phyloP scores from a whole-genome alignment of 495 filamentous ascomycete species.

The Pseudevernia furfuracea region DNA sequence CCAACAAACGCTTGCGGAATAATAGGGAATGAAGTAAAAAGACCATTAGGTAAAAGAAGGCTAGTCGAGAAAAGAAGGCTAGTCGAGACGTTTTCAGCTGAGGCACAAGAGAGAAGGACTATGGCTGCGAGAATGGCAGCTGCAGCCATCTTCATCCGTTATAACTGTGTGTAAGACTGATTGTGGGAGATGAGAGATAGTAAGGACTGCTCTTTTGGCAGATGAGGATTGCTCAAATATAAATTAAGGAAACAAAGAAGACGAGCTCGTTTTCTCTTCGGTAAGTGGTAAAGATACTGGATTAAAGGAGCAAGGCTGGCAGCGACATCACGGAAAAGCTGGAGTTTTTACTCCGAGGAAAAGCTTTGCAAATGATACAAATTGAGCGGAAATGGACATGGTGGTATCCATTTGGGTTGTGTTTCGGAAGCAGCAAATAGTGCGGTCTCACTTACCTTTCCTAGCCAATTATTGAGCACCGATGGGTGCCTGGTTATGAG shows the following conservation, averaged over 20 bases:
- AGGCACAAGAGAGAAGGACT: background rate
- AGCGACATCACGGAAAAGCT: background rate
- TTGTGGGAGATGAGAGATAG: background rate
- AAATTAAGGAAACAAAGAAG: background rate
- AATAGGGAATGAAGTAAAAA: background rate
- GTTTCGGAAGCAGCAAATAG: constrained; percentile 3
- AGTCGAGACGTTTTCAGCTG: background rate
- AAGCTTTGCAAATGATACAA: background rate
- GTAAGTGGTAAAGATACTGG: background rate
- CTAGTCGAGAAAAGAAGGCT: no score
- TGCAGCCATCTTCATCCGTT: background rate
- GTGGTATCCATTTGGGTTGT: background rate
- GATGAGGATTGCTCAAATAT: background rate
- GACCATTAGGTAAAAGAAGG: background rate
- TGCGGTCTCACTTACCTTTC: background rate
- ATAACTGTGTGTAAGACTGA: background rate
- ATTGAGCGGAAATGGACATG: background rate
- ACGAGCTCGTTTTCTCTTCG: background rate
- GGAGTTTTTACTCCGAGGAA: background rate
- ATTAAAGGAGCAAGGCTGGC: background rate
- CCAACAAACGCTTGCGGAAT: background rate
- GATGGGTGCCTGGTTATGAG: background rate
- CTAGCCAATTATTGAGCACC: background rate
- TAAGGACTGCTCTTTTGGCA: background rate
- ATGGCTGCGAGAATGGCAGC: background rate